Conservation (phyloP, 2,329 filamentous ascomycete genomes). For the Ophiostoma himal-ulmi region DNA sequence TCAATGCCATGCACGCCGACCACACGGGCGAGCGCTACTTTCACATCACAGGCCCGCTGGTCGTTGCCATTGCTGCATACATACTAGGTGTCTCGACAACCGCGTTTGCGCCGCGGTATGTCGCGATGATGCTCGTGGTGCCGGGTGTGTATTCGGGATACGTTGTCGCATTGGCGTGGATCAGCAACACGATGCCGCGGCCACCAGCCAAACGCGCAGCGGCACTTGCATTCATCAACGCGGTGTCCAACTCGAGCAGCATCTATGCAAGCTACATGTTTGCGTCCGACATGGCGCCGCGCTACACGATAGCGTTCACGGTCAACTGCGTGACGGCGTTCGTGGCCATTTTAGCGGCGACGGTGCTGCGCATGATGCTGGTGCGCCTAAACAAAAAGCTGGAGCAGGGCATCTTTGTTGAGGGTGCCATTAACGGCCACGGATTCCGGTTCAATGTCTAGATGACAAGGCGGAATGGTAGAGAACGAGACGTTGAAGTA, state of each 20-base stretch:
- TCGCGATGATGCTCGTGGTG: slow-evolving; percentile 67
- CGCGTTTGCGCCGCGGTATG: slow-evolving; percentile 55
- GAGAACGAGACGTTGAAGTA: neutral
- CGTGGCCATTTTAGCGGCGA: slow-evolving; percentile 58
- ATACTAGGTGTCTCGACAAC: slow-evolving; percentile 62
- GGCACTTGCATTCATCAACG: slow-evolving; percentile 70
- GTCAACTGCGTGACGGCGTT: slow-evolving; percentile 63
- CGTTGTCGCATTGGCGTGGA: slow-evolving; percentile 67
- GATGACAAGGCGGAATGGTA: neutral
- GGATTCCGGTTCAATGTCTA: slow-evolving; percentile 61
- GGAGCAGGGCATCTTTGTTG: slow-evolving; percentile 54
- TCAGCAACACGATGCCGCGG: slow-evolving; percentile 66
- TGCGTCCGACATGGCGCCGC: slow-evolving; percentile 36
- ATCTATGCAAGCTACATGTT: slow-evolving; percentile 59
- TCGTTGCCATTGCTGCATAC: slow-evolving; percentile 57
- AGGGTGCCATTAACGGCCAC: slow-evolving; percentile 52
- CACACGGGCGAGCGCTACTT: slow-evolving; percentile 64
- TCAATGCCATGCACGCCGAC: slow-evolving; percentile 66
- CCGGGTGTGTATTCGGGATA: slow-evolving; percentile 51
- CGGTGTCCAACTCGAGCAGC: slow-evolving; percentile 60
- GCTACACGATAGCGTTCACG: slow-evolving; percentile 54
- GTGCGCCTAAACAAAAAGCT: slow-evolving; percentile 63
- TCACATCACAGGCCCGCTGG: slow-evolving; percentile 59
- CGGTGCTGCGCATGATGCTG: slow-evolving; percentile 57
- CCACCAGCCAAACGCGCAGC: slow-evolving; percentile 67